Percentiles rank a stretch among this genome's conserved stretches.
Evolutionary conservation across 139 green algal species (phyloP).

Genomic region (Chlorella sp.): DNA sequence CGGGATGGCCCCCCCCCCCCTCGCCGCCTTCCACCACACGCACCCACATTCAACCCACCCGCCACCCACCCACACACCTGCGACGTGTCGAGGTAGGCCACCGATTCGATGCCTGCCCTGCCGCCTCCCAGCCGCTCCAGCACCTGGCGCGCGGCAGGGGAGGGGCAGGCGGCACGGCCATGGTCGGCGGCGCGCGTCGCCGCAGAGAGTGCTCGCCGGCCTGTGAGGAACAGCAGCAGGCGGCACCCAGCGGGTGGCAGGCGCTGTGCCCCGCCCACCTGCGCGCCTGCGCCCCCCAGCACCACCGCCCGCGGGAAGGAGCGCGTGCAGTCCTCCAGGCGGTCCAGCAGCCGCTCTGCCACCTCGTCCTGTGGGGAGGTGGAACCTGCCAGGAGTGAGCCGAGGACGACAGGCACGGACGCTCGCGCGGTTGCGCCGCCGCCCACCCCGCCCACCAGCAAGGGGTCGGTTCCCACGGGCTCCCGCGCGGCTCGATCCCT

Average conservation of each 20-base stretch:
- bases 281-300: slow-evolving; percentile 61
- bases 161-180: too few relatives aligned
- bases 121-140: slow-evolving; percentile 39
- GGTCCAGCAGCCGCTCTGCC: slow-evolving; percentile 72
- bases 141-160: too few relatives aligned
- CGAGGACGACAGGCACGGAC: background rate
- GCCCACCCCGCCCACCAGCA: slow-evolving; percentile 27
- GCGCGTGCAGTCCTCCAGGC: slow-evolving; percentile 76
- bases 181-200: too few relatives aligned
- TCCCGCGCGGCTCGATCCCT: slow-evolving; percentile 59
- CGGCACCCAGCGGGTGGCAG: too few relatives aligned
- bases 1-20: too few relatives aligned
- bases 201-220: too few relatives aligned
- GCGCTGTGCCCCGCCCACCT: too few relatives aligned
- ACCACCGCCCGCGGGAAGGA: slow-evolving; percentile 65
- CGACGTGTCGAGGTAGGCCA: slow-evolving; percentile 60
- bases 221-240: too few relatives aligned
- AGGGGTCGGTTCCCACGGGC: slow-evolving; percentile 33
- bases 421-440: background rate
- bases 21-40: background rate
- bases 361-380: slow-evolving; percentile 61
- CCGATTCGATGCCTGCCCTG: slow-evolving; percentile 50
- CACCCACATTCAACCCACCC: background rate
- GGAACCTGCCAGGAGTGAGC: slow-evolving; percentile 4
- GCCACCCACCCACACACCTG: slow-evolving; percentile 10